Evolutionary conservation across 805 yeast genomes (phyloP), one percentile per base, ranked within the genome.

Genomic region (Wickerhamomyces pijperi): DNA sequence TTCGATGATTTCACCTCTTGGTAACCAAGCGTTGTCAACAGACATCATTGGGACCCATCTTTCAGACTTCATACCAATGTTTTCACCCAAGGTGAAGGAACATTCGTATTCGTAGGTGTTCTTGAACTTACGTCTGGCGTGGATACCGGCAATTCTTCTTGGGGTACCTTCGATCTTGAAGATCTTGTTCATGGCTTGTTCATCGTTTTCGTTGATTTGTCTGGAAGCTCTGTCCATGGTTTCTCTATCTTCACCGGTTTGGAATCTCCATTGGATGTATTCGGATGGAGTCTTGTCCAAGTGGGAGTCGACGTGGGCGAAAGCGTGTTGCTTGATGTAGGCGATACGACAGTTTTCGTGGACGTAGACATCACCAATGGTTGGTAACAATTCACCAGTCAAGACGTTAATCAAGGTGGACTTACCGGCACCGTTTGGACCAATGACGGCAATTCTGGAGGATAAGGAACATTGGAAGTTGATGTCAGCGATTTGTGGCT

Each of bases 361-460:
- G 45, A 88, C 94, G 82, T 92, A 92, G 62, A 92, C 97, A 68
- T 92, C 97, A 87, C 98, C 98, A 40, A 59, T 59, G 53, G 97
- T 92, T 74, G 98, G 98, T 67, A 92, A 75, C 63, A 92, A 82
- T 78, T 92, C 98, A 85, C 98, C 98, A 54, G 98, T 92, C 72
- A 92, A 82, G 48, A 92, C 97, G 67, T 92, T 92, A 68, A 92
- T 90, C 73, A 92, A 79, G 59, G 98, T 92, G 51, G 98, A 90
- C 72, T 92, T 92, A 82, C 98, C 98, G 65, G 98, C 98, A 85
- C 98, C 98, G 72, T 92, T 92, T 70, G 98, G 98, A 71, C 98
- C 98, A 75, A 92, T 90, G 66, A 92, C 97, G 57, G 98, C 98
- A 84, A 92, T 92, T 82, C 98, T 90, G 36, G 98, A 90, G 48